Evolutionary conservation across 257 asterid species (phyloP).

Genomic region (Nemophila menziesii): DNA sequence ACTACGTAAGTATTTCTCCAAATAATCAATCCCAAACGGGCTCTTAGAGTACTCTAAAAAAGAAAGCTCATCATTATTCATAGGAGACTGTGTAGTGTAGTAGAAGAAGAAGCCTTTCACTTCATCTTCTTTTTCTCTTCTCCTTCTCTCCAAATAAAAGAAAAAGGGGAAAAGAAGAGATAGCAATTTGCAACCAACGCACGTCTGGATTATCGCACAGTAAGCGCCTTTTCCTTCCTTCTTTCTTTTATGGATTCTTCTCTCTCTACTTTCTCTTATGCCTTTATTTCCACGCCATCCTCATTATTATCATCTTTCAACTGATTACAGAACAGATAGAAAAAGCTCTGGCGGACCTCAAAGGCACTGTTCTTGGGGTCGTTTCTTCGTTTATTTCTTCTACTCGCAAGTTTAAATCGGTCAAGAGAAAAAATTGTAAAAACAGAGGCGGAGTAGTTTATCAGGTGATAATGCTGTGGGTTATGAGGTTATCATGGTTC

Average conservation of each 20-base stretch:
- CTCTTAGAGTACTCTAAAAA: too few species aligned
- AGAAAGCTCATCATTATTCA: too few species aligned
- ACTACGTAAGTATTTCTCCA: too few species aligned
- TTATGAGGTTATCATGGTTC: conserved; percentile 58
- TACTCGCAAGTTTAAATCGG: too few species aligned
- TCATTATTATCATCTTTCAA: conserved; percentile 20
- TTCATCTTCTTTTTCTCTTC: conserved; percentile 8
- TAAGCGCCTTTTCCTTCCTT: conserved; percentile 12
- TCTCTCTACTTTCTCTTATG: conserved; percentile 15
- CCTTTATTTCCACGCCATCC: conserved; percentile 22
- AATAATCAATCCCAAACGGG: too few species aligned
- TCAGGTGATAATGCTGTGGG: conserved; percentile 55
- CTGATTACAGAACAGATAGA: conserved; percentile 12
- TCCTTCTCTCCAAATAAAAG: conserved; percentile 14
- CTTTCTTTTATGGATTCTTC: conserved; percentile 19
- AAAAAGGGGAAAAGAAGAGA: conserved; percentile 3
- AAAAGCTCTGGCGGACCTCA: conserved; percentile 37
- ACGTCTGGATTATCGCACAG: conserved; percentile 13
- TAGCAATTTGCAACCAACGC: conserved; percentile 13
- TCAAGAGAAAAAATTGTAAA: conserved; percentile 6
- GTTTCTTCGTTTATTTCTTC: conserved; percentile 18
- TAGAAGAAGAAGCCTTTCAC: too few species aligned
- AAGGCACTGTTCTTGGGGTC: conserved; percentile 46
- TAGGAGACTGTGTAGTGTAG: too few species aligned
- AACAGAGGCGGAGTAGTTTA: conserved; percentile 16